Evolutionary conservation across 2,329 filamentous ascomycete species (phyloP), one percentile per base, ranked within the genome.

Genomic region (Diaporthe citriasiana): DNA sequence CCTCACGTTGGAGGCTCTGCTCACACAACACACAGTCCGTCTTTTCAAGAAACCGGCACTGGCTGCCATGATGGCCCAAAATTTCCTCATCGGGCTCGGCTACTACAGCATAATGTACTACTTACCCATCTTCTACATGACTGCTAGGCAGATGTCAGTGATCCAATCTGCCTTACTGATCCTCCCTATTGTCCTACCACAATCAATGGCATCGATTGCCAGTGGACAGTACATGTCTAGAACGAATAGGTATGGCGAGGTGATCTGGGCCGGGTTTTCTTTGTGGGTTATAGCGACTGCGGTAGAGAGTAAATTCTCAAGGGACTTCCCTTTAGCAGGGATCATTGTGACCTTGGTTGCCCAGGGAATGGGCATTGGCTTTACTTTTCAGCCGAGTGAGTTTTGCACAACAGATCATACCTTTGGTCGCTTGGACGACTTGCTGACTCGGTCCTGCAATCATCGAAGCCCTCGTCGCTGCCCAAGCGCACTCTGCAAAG

Each of bases 21-120:
- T 59, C 12, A 56, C 30, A 19, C 38, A 10, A 33, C n/a, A 33
- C 19, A 40, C 75, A 84, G 85, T 90, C 7, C 80, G 83, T 10
- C 86, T 92, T 50, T 92, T 91, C 80, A 85, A 82, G 50, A 89
- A 86, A 75, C 81, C 82, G 25, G 85, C 89, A 9, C 84, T 93
- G 10, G 82, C 83, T 30, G 84, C 88, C 10, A 86, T 93, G 75
- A 82, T 93, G 63, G 53, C 86, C 4, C 89, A 93, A 77, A 89
- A 87, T 78, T 88, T 93, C 76, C 81, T 93, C 30, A 86, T 92
- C 30, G 90, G 91, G 7, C 83, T 88, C 19, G 87, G 88, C 1
- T 92, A 91, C 77, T 91, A 91, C 76, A 76, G 84, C 86, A 3
- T 87, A 73, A 81, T 92, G 1, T 92, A 91, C 80, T 92, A 89